Base-by-base conservation (phyloP, 2,329 filamentous ascomycete species). In the Teratosphaeria nubilosa region DNA sequence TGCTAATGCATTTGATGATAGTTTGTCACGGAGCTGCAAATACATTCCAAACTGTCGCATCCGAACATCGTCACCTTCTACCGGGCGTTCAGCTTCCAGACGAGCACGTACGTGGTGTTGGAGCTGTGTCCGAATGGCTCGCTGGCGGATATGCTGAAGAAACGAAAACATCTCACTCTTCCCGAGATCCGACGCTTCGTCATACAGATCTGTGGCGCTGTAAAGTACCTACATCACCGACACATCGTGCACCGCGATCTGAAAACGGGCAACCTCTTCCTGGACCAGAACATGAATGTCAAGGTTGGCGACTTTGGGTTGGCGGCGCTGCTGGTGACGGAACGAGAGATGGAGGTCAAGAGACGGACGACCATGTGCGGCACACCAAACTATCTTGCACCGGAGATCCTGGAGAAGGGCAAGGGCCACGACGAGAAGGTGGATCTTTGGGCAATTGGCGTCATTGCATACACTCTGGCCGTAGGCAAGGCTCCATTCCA, bases 291-390 rank as follows among this genome's bases (percentile, higher is more conserved):
- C 65, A 96, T 99, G 92, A 95, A 99, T 69, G 87, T 96, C 67
- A 99, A 99, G 73, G 90, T 99, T 67, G 94, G 94, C 51, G 94
- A 99, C 73, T 99, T 99, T 75, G 94, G 94, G 2, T 80, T 99
- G 57, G 94, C 94, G 31, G 94, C 95, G 30, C 79, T 99, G 66
- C 80, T 97, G 58, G 86, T 97, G 51, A 95, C 91, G 10, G 90
- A 92, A 69, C 91, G 87, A 72, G 94, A 99, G 69, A 89, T 90
- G 82, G 86, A 86, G 73, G 90, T 83, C 57, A 76, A 80, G 65
- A 85, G 94, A 63, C 83, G 95, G 68, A 96, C 90, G 27, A 99
- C 94, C 6, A 84, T 99, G 60, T 99, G 94, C 67, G 94, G 94
- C 59, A 99, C 94, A 4, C 94, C 94, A 1, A 99, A 99, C 73